Evolutionary conservation across 2,329 filamentous ascomycete species (phyloP).

Genomic region (Sporothrix luriei): DNA sequence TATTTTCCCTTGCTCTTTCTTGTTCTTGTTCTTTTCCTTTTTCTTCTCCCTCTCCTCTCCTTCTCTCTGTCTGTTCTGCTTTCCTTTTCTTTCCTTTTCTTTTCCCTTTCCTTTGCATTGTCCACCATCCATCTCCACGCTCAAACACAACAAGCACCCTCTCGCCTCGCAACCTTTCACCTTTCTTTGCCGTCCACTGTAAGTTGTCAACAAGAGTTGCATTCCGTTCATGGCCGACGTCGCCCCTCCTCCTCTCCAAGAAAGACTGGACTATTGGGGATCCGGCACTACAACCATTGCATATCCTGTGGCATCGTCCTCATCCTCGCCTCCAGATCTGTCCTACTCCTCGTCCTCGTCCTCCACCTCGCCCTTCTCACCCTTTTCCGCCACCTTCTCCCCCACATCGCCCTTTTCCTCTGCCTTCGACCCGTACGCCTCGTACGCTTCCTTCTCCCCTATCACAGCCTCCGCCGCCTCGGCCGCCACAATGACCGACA

Average conservation of each 20-base stretch:
- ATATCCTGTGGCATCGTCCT: conserved; percentile 39
- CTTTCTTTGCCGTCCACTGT: conserved; percentile 21
- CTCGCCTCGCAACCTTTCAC: conserved; percentile 13
- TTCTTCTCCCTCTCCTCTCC: neutral
- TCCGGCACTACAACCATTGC: conserved; percentile 39
- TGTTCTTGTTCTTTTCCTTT: neutral
- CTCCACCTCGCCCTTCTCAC: conserved; percentile 18
- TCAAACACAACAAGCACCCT: neutral
- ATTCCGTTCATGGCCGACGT: conserved; percentile 45
- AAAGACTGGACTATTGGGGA: conserved; percentile 43
- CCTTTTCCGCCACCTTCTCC: conserved; percentile 22
- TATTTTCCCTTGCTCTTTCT: neutral
- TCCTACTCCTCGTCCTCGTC: conserved; percentile 24
- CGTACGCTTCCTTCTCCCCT: conserved; percentile 11
- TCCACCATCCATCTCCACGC: neutral
- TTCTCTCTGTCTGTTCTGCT: neutral
- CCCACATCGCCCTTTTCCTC: conserved; percentile 15
- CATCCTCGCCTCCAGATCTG: conserved; percentile 23
- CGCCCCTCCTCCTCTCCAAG: conserved; percentile 41
- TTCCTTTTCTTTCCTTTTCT: neutral
- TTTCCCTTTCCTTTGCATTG: neutral
- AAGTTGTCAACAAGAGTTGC: conserved; percentile 30
- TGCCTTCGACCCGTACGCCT: conserved; percentile 6
- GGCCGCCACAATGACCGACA: conserved; percentile 45
- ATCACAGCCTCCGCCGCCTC: conserved; percentile 18